Percentiles rank a stretch among this genome's conserved stretches.
These are phyloP conservation scores for Aspergillus sp. DNA, from an alignment of 2,329 filamentous ascomycete species.

Conservation along the genomic window DNA sequence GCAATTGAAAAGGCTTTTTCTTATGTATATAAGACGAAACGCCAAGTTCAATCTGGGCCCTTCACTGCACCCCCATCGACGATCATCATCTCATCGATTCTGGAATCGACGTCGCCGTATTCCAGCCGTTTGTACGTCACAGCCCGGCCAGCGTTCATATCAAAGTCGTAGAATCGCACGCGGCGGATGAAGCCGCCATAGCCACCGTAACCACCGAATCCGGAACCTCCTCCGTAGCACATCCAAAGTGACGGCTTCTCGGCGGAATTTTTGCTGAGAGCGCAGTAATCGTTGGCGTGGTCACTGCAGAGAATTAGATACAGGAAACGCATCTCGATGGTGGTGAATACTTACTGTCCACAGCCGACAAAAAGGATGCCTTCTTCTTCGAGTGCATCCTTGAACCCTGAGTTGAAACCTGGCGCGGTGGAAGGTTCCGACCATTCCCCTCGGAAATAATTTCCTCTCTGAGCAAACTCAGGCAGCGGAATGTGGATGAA, in stretches of 20 bases:
- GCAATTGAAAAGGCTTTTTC: background rate
- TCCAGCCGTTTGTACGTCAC: constrained; percentile 91
- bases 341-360: constrained; percentile 67
- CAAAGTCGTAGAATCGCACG: constrained; percentile 86
- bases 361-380: constrained; percentile 85
- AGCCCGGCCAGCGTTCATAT: constrained; percentile 86
- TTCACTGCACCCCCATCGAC: constrained; percentile 59
- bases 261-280: constrained; percentile 59
- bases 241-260: constrained; percentile 81
- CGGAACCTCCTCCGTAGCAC: constrained; percentile 91
- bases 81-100: constrained; percentile 61
- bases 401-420: constrained; percentile 87
- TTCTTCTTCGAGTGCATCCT: constrained; percentile 81
- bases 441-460: constrained; percentile 68
- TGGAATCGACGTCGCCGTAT: constrained; percentile 53
- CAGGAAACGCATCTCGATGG: background rate
- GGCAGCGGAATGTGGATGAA: constrained; percentile 97
- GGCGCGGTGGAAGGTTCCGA: constrained; percentile 85
- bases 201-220: constrained; percentile 93
- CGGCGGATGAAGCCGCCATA: constrained; percentile 83
- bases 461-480: constrained; percentile 69
- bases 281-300: constrained; percentile 96
- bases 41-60: constrained; percentile 18
- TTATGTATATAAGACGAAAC: background rate
- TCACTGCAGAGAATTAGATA: constrained; percentile 56